Evolutionary conservation across 768 basidiomycete genomes (phyloP), one percentile per base, ranked within the genome.

Genomic region (Kwoniella sp.): DNA sequence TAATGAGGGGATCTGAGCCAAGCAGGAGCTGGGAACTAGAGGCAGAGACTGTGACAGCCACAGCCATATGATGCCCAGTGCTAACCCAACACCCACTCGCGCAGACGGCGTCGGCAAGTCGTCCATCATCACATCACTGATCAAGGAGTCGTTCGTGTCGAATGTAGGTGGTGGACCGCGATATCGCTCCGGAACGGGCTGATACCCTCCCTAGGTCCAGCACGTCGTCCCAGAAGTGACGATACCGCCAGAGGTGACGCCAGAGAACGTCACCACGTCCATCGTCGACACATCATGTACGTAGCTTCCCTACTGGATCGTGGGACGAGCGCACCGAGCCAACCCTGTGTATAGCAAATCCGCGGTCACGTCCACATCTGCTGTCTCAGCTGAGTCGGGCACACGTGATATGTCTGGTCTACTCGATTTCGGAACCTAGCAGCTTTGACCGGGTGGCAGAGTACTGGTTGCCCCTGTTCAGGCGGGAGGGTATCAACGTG

Each of bases 51-150:
- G 46, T 22, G 20, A 15, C 15, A 12, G 32, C 46, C 52, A 56
- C 29, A 45, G 19, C 28, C 28, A 23, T 45, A 29, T 43, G 19
- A 50, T 25, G 20, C 15, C 4, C n/a, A n/a, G n/a, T n/a, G n/a
- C n/a, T n/a, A n/a, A n/a, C n/a, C n/a, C n/a, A n/a, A n/a, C n/a
- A n/a, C n/a, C n/a, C n/a, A n/a, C n/a, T n/a, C n/a, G n/a, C n/a
- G n/a, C 73, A 96, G 91, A 93, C 79, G 89, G 88, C 60, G 93
- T 96, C 65, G 93, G 93, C 60, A 99, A 99, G 79, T 92, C 89
- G 74, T 91, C 90, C 39, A 91, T 98, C 70, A 84, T 98, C 71
- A 95, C 90, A 17, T 90, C 90, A 29, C 81, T 96, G 71, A 96
- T 99, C 76, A 96, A 96, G 74, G 89, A 93, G 74, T 85, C 87